These are phyloP conservation scores for Tricholomella constricta DNA, from an alignment of 768 basidiomycete genomes.

Conservation along the genomic window DNA sequence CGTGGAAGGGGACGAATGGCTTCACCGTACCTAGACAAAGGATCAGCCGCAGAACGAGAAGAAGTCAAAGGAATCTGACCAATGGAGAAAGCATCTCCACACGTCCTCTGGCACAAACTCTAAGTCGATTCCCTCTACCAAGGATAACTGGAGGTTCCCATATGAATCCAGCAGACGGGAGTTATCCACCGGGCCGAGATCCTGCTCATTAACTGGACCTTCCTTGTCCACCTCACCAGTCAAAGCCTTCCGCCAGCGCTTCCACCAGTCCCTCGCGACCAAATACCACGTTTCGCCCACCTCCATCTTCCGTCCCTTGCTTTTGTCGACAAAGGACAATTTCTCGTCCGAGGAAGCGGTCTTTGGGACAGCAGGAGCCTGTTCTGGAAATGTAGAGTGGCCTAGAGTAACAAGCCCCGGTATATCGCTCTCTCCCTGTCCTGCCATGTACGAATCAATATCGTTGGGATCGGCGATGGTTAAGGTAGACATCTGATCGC, in stretches of 20 bases:
- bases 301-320: conserved; percentile 50
- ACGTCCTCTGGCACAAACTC: conserved; percentile 74
- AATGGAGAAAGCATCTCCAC: conserved; percentile 67
- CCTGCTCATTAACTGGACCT: conserved; percentile 57
- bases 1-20: conserved; percentile 60
- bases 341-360: conserved; percentile 46
- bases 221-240: conserved; percentile 70
- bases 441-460: conserved; percentile 70
- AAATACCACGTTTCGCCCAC: conserved; percentile 81
- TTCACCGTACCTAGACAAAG: conserved; percentile 65
- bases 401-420: conserved; percentile 29
- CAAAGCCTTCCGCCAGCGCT: conserved; percentile 74
- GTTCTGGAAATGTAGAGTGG: conserved; percentile 22
- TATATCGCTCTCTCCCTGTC: conserved; percentile 49
- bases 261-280: conserved; percentile 71
- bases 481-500: conserved; percentile 46
- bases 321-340: conserved; percentile 48
- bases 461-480: conserved; percentile 49
- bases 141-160: conserved; percentile 44
- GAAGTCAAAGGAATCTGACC: conserved; percentile 51
- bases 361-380: conserved; percentile 19
- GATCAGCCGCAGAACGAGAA: background rate
- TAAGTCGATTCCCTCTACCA: conserved; percentile 67
- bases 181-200: conserved; percentile 80
- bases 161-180: conserved; percentile 57